Conservation (phyloP, 805 yeast genomes). For the Kodamaea kakaduensis region DNA sequence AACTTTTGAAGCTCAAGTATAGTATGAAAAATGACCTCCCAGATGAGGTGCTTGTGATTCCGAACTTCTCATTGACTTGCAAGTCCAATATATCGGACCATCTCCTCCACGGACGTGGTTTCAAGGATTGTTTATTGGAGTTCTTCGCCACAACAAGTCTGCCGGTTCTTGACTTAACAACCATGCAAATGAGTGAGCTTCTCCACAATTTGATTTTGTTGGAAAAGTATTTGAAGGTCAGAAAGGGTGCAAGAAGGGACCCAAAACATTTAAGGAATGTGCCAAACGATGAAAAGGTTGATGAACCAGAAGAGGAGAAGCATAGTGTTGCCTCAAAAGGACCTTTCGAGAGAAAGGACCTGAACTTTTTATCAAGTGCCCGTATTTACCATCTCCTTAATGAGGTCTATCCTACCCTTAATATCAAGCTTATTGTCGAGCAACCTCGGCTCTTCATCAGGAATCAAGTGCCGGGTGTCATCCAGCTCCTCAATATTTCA, state of each 20-base stretch:
- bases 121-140: conserved; percentile 35
- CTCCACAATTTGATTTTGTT: conserved; percentile 31
- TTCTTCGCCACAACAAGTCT: conserved; percentile 34
- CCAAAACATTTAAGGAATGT: neutral
- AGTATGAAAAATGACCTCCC: conserved; percentile 12
- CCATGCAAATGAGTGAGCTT: conserved; percentile 28
- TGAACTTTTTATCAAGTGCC: too few relatives aligned
- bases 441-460: conserved; percentile 31
- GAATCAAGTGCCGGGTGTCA: conserved; percentile 14
- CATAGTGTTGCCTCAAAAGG: too few relatives aligned
- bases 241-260: conserved; percentile 9
- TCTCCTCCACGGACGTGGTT: conserved; percentile 32
- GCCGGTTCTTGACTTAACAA: conserved; percentile 37
- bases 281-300: neutral
- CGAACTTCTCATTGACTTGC: conserved; percentile 31
- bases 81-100: conserved; percentile 34
- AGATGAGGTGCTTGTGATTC: conserved; percentile 32
- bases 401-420: conserved; percentile 29
- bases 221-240: conserved; percentile 23
- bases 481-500: conserved; percentile 28
- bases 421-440: conserved; percentile 26
- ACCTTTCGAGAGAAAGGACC: neutral
- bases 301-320: neutral
- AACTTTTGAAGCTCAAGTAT: conserved; percentile 27
- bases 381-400: conserved; percentile 21